Conservation (phyloP, 257 asterid genomes). For the Rauvolfia tetraphylla region DNA sequence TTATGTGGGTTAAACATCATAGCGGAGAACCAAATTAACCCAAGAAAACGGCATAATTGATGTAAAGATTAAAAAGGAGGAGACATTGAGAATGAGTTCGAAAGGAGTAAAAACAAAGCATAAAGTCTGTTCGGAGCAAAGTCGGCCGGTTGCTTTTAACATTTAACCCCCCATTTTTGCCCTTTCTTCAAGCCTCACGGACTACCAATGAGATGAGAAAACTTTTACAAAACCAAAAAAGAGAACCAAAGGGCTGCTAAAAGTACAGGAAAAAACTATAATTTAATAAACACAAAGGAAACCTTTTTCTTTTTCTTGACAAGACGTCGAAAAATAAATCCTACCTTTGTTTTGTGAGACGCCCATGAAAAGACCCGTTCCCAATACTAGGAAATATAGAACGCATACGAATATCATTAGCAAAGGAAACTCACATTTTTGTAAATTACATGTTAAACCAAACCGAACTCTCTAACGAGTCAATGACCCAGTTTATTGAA, state of each 20-base stretch:
- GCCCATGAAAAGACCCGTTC: constrained; percentile 20
- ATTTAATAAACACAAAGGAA: constrained; percentile 5
- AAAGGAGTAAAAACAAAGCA: constrained; percentile 2
- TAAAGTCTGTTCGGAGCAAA: not conserved
- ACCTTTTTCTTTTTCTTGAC: constrained; percentile 20
- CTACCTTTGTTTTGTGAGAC: not conserved
- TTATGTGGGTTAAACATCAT: not conserved
- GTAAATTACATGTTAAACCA: constrained; percentile 13
- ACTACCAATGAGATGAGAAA: not conserved
- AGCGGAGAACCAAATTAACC: not conserved
- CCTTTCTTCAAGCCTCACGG: not conserved
- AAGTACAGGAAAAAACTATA: not conserved
- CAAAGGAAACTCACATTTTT: constrained; percentile 3
- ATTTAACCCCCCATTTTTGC: not conserved
- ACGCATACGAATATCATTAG: constrained; percentile 16
- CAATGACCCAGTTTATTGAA: constrained; percentile 13
- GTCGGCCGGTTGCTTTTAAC: not conserved
- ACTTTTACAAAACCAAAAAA: constrained; percentile 1
- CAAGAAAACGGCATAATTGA: not conserved
- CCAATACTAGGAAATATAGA: constrained; percentile 8
- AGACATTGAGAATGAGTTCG: constrained; percentile 15
- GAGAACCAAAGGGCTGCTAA: not conserved
- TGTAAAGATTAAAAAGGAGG: constrained; percentile 9
- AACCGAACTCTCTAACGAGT: constrained; percentile 12
- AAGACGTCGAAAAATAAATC: constrained; percentile 13